Base-by-base conservation (phyloP, 306 rosid species). In the Glycine soja region DNA sequence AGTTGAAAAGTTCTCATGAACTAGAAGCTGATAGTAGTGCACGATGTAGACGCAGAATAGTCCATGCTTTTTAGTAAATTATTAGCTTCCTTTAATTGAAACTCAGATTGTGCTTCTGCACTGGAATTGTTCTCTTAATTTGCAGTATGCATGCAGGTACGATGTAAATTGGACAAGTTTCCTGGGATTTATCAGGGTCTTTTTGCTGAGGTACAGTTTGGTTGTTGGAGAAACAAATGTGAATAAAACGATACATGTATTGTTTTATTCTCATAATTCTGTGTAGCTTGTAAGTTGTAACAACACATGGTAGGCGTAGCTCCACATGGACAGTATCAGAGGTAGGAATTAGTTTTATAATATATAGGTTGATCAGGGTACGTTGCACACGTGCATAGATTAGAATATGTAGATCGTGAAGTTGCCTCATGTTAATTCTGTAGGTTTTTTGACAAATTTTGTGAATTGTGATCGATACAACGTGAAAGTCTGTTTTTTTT, bases 61-160 rank as follows among this genome's bases (percentile, higher is more conserved):
- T 70, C 64, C 47, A 53, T 52, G 76, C 51, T 58, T 70, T 70
- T 50, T 75, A 62, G 40, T 14, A 70, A 57, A 75, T 70, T 30
- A 50, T 70, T 54, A 64, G 40, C 4, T 62, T 38, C 76, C 67
- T 72, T 68, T 19, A 51, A 52, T 77, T 51, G 72, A 67, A 86
- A 72, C 46, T 61, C 67, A 40, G 65, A 61, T 56, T 76, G 42
- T 57, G 36, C 50, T 10, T 64, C 40, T 80, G 45, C 53, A 53
- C 38, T 48, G 50, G 70, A 75, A 15, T 52, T 81, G 14, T 74
- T 78, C 88, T 84, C 50, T 51, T 48, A 64, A 50, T 42, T 59
- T 77, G 42, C 84, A 64, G 32, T 40, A 8, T 15, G 80, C 77
- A 43, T 79, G 83, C 86, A 92, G 89, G 86, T 32, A 81, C 78